A percentile compares a stretch with the other conserved stretches of the same genome.
These are phyloP conservation scores for Calycina herbarum DNA, from an alignment of 2,329 filamentous ascomycete species.

Conservation along the genomic window DNA sequence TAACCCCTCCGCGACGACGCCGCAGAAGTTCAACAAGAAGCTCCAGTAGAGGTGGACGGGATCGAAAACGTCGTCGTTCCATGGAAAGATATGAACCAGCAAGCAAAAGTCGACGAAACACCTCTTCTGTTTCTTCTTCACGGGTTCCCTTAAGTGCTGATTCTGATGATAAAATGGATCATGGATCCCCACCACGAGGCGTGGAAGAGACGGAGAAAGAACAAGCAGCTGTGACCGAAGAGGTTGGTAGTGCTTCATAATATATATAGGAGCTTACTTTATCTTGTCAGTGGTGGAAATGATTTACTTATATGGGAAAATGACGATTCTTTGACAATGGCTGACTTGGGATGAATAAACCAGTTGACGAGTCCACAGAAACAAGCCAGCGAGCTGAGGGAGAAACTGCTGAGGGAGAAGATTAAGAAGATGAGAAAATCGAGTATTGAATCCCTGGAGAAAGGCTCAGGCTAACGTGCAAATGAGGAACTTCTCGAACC, in stretches of 20 bases:
- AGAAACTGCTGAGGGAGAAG: conserved; percentile 53
- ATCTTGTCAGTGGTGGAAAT: conserved; percentile 16
- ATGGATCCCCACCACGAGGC: conserved; percentile 27
- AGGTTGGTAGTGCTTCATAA: conserved; percentile 45
- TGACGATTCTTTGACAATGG: conserved; percentile 24
- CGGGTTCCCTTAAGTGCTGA: conserved; percentile 53
- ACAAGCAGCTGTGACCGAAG: conserved; percentile 35
- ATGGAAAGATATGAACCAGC: conserved; percentile 38
- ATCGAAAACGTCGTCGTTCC: conserved; percentile 37
- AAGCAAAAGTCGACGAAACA: conserved; percentile 49
- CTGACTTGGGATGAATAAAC: conserved; percentile 38
- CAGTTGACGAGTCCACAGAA: conserved; percentile 43
- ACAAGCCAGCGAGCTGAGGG: conserved; percentile 47
- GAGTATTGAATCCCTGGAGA: conserved; percentile 42
- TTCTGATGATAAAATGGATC: conserved; percentile 51
- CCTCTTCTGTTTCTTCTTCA: conserved; percentile 52
- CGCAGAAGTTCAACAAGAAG: conserved; percentile 32
- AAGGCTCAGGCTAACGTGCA: conserved; percentile 48
- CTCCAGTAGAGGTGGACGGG: conserved; percentile 31
- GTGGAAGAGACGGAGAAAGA: conserved; percentile 26
- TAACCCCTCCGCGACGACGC: conserved; percentile 35
- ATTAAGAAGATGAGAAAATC: conserved; percentile 58
- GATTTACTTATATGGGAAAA: not conserved
- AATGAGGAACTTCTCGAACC: conserved; percentile 35
- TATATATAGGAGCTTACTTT: conserved; percentile 21